Evolutionary conservation across 139 green algal genomes (phyloP).

Genomic region (Asterochloris sp.): DNA sequence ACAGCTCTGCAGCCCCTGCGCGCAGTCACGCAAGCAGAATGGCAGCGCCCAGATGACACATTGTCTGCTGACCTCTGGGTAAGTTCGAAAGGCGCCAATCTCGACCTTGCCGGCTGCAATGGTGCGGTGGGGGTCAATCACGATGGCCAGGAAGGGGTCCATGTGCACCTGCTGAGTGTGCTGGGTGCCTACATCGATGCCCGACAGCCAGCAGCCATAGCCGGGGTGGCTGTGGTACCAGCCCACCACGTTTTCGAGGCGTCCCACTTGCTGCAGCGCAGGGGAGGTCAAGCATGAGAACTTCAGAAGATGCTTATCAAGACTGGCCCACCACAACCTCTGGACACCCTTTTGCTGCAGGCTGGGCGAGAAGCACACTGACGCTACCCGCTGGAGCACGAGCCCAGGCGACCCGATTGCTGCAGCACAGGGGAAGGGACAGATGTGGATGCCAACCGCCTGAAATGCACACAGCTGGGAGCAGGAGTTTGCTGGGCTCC

Average conservation of each 20-base stretch:
- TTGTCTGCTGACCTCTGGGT: slow-evolving; percentile 40
- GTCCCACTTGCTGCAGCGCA: slow-evolving; percentile 52
- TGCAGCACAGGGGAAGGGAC: no score
- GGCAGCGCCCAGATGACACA: not conserved
- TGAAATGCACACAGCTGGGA: not conserved
- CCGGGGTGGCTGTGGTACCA: slow-evolving; percentile 99
- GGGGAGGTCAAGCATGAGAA: no score
- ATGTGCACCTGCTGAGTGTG: slow-evolving; percentile 67
- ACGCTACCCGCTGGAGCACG: not conserved
- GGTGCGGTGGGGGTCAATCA: slow-evolving; percentile 96
- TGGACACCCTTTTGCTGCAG: no score
- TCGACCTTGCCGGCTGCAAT: slow-evolving; percentile 95
- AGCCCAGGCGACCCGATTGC: no score
- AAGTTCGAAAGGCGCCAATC: slow-evolving; percentile 92
- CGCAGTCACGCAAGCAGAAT: no score
- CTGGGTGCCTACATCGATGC: slow-evolving; percentile 86
- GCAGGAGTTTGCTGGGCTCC: no score
- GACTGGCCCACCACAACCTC: not conserved
- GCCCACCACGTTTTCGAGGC: slow-evolving; percentile 93
- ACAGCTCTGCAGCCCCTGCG: no score
- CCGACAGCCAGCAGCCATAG: slow-evolving; percentile 98
- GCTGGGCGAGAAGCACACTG: not conserved
- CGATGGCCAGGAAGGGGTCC: slow-evolving; percentile 95
- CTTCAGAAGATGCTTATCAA: not conserved
- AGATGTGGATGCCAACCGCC: not conserved